These are phyloP conservation scores for Plectosphaerella sp. DNA, from an alignment of 2,329 filamentous ascomycete genomes.

Conservation along the genomic window DNA sequence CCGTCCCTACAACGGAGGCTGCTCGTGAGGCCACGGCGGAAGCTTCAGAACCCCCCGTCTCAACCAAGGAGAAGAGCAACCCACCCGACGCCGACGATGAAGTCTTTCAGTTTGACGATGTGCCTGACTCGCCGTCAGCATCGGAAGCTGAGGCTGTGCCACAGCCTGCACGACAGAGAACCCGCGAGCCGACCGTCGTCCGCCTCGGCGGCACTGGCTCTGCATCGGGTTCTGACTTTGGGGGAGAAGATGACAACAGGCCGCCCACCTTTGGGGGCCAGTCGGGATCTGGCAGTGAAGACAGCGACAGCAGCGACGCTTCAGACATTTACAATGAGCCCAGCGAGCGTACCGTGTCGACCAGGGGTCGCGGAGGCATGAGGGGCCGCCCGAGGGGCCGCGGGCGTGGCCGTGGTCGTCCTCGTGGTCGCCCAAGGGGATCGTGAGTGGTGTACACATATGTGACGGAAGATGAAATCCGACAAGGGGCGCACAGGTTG, in stretches of 20 bases:
- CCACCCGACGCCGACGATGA: no score
- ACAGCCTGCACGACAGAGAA: no score
- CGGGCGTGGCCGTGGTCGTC: slow-evolving; percentile 3
- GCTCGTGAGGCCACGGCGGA: no score
- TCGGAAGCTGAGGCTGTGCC: background rate
- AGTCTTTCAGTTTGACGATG: no score
- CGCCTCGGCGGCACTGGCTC: slow-evolving; percentile 9
- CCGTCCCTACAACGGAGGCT: no score
- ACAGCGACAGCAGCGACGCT: slow-evolving; percentile 6
- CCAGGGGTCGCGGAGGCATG: slow-evolving; percentile 3
- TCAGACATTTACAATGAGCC: background rate
- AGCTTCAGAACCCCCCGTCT: no score
- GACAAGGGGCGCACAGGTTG: no score
- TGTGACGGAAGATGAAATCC: no score
- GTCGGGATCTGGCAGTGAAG: slow-evolving; percentile 4
- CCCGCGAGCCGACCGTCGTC: slow-evolving; percentile 6
- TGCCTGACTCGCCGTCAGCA: slow-evolving; percentile 3
- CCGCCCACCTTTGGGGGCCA: slow-evolving; percentile 1
- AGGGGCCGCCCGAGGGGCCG: slow-evolving; percentile 5
- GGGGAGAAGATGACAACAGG: background rate
- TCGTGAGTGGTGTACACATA: no score
- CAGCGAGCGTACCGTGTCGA: background rate
- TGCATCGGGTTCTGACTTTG: slow-evolving; percentile 7
- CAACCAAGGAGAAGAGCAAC: no score
- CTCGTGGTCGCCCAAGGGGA: background rate